A percentile compares a stretch with the other conserved stretches of the same genome.
Evolutionary conservation across 2,329 filamentous ascomycete species (phyloP).

Genomic region (Seiridium unicorne): DNA sequence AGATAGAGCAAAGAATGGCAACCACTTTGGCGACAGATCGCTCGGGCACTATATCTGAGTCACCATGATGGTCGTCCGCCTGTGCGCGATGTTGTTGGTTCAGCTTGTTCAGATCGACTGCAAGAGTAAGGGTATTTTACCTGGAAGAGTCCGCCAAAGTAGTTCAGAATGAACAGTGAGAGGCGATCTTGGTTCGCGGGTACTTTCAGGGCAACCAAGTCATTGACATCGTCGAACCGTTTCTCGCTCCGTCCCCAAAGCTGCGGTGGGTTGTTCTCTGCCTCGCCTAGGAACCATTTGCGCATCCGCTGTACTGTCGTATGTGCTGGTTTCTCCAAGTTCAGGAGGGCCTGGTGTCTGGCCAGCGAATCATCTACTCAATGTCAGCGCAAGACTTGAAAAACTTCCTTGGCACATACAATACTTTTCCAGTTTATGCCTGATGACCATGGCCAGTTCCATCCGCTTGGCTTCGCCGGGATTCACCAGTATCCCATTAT

Average conservation of each 20-base stretch:
- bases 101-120: not conserved
- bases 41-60: not conserved
- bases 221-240: slow-evolving; percentile 14
- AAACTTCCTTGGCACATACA: not conserved
- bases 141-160: slow-evolving; percentile 11
- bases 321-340: not conserved
- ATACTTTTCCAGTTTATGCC: not conserved
- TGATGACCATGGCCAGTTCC: not conserved
- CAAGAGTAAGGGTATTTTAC: not conserved
- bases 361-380: not conserved
- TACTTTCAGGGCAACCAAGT: slow-evolving; percentile 23
- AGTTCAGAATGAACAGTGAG: slow-evolving; percentile 24
- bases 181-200: slow-evolving; percentile 21
- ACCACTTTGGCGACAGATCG: not conserved
- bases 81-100: not conserved
- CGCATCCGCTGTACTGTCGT: slow-evolving; percentile 17
- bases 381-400: not conserved
- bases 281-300: slow-evolving; percentile 16
- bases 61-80: not conserved
- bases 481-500: too few relatives aligned
- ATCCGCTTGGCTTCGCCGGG: too few relatives aligned
- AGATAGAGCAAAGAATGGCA: slow-evolving; percentile 3
- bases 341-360: not conserved
- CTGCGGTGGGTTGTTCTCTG: slow-evolving; percentile 6
- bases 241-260: slow-evolving; percentile 19